These are phyloP conservation scores for Monascus ruber DNA, from an alignment of 2,329 filamentous ascomycete species.

Conservation along the genomic window DNA sequence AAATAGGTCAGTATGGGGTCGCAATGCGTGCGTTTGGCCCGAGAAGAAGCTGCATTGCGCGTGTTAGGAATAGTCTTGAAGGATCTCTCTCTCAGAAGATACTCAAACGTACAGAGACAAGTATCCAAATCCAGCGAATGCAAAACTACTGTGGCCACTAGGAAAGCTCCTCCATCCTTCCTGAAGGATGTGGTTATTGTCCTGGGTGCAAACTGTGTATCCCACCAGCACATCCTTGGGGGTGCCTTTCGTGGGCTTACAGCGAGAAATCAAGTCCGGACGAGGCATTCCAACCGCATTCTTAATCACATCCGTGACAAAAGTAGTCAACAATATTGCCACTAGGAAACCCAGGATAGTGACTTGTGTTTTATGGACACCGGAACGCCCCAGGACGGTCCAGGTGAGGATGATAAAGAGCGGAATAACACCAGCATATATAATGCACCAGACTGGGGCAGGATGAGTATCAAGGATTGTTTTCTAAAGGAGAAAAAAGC, in stretches of 20 bases:
- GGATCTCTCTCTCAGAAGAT: not conserved
- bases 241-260: conserved; percentile 55
- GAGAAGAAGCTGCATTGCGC: conserved; percentile 28
- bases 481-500: not conserved
- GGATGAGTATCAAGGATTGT: conserved; percentile 1
- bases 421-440: conserved; percentile 67
- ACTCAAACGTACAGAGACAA: conserved; percentile 33
- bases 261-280: conserved; percentile 80
- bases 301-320: conserved; percentile 85
- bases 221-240: conserved; percentile 43
- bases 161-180: conserved; percentile 58
- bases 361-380: conserved; percentile 71
- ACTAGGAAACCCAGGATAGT: conserved; percentile 72
- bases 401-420: conserved; percentile 54
- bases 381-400: conserved; percentile 51
- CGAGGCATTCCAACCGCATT: conserved; percentile 74
- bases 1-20: conserved; percentile 46
- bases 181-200: conserved; percentile 45
- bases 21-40: conserved; percentile 48
- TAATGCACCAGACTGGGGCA: conserved; percentile 51
- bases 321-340: conserved; percentile 61
- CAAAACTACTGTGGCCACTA: conserved; percentile 51
- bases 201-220: conserved; percentile 36
- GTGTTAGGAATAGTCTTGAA: not conserved
- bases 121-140: conserved; percentile 51